Evolutionary conservation across 2,329 filamentous ascomycete species (phyloP), one percentile per base, ranked within the genome.

Genomic region (Diaporthe helianthi): DNA sequence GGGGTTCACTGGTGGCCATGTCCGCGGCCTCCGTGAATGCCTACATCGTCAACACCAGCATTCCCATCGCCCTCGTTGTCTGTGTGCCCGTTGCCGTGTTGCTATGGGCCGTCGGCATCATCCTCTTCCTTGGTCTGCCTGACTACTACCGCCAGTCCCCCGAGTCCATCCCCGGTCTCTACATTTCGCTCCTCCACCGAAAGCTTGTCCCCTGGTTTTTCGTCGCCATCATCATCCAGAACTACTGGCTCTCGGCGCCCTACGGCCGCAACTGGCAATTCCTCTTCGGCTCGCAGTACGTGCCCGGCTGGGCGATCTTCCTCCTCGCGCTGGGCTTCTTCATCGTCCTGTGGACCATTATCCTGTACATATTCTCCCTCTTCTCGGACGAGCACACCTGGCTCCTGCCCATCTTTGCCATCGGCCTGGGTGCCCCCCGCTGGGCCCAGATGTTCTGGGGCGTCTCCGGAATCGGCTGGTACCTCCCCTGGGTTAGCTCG

Each of bases 171-270:
- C 89, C 89, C 0, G 87, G 86, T 17, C 91, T 92, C 81, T 92
- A 91, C 79, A 83, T 81, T 67, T 87, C 87, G 2, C 82, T 91
- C 15, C 82, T 86, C 71, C 83, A 88, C 63, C 85, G 89, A 69
- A 90, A 90, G 78, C 87, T 91, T 71, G 85, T 91, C 53, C 80
- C 89, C n/a, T 91, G 89, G 89, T 91, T 90, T 80, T 88, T 90
- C 77, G 78, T 89, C 69, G 84, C 86, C 7, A 86, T 91, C 61
- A 80, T 90, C 71, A 78, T 91, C 46, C 89, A 91, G 75, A 91
- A 91, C 77, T 90, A 89, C 83, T 91, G 88, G 79, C 82, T 91
- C 26, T 88, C 86, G 26, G 85, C 89, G 0, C 88, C 86, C 0
- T 91, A 90, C 74, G 89, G 89, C 49, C 85, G 89, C 63, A 91